Conservation (phyloP, 2,329 filamentous ascomycete species). For the Harringtonia aguacate region DNA sequence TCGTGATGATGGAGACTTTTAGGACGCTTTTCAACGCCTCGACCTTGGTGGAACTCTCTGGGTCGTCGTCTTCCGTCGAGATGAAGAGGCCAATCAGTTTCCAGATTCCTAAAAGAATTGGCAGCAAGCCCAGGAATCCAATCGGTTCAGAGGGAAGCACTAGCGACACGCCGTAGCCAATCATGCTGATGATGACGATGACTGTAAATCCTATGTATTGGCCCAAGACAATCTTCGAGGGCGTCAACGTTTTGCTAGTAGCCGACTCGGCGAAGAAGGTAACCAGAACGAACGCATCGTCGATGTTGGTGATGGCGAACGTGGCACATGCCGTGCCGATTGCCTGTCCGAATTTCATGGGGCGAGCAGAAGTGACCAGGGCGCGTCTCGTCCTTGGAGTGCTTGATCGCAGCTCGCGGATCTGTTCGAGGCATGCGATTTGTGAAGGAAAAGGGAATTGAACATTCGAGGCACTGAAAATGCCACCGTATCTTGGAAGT, state of each 20-base stretch:
- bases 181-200: slow-evolving; percentile 23
- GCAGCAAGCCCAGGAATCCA: slow-evolving; percentile 23
- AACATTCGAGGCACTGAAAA: too few relatives aligned
- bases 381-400: too few relatives aligned
- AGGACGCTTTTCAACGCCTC: slow-evolving; percentile 13
- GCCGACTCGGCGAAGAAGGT: slow-evolving; percentile 24
- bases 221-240: slow-evolving; percentile 14
- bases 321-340: slow-evolving; percentile 17
- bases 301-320: slow-evolving; percentile 20
- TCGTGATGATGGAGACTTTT: slow-evolving; percentile 20
- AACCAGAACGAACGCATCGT: slow-evolving; percentile 27
- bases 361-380: too few relatives aligned
- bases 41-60: not conserved
- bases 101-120: slow-evolving; percentile 22
- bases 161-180: slow-evolving; percentile 21
- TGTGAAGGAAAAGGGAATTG: too few relatives aligned
- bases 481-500: too few relatives aligned
- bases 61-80: not conserved
- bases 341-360: slow-evolving; percentile 10
- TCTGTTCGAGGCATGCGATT: too few relatives aligned
- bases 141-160: slow-evolving; percentile 22
- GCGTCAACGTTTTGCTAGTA: slow-evolving; percentile 15
- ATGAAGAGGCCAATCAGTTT: slow-evolving; percentile 14
- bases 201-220: slow-evolving; percentile 22
- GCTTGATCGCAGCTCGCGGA: too few relatives aligned